Evolutionary conservation across 805 yeast genomes (phyloP).

Genomic region (Tetrapisispora nanseiensis): DNA sequence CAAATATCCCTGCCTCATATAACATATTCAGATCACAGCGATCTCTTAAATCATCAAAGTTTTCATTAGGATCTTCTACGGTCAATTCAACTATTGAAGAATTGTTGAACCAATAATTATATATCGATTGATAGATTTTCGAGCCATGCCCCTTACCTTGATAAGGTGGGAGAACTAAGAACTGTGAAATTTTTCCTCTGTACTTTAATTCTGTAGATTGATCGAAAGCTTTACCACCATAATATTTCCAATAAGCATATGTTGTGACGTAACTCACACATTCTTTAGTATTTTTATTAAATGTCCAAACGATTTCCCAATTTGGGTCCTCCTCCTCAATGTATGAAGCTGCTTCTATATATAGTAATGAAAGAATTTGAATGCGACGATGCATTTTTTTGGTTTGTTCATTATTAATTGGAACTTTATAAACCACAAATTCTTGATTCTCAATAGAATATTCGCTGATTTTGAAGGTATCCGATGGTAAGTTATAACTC

Average conservation of each 20-base stretch:
- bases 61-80: slow-evolving; percentile 90
- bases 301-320: slow-evolving; percentile 69
- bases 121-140: slow-evolving; percentile 47
- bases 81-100: slow-evolving; percentile 55
- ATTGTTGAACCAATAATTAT: slow-evolving; percentile 47
- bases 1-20: slow-evolving; percentile 26
- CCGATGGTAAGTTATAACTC: slow-evolving; percentile 34
- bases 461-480: slow-evolving; percentile 23
- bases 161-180: slow-evolving; percentile 72
- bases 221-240: slow-evolving; percentile 45
- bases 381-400: slow-evolving; percentile 55
- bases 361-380: slow-evolving; percentile 70
- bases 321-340: slow-evolving; percentile 65
- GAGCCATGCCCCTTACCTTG: slow-evolving; percentile 71
- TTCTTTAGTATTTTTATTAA: slow-evolving; percentile 29
- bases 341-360: slow-evolving; percentile 89
- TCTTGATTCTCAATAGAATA: slow-evolving; percentile 31
- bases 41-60: slow-evolving; percentile 85
- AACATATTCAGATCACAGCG: slow-evolving; percentile 58
- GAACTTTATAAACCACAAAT: slow-evolving; percentile 42
- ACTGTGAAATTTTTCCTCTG: slow-evolving; percentile 80
- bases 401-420: slow-evolving; percentile 24
- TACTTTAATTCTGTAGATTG: slow-evolving; percentile 22
- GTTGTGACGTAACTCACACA: slow-evolving; percentile 77
- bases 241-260: slow-evolving; percentile 74